Percentiles rank a stretch among this genome's conserved stretches.
Conservation (phyloP, 2,329 filamentous ascomycete genomes). For the Neopestalotiopsis sp. region DNA sequence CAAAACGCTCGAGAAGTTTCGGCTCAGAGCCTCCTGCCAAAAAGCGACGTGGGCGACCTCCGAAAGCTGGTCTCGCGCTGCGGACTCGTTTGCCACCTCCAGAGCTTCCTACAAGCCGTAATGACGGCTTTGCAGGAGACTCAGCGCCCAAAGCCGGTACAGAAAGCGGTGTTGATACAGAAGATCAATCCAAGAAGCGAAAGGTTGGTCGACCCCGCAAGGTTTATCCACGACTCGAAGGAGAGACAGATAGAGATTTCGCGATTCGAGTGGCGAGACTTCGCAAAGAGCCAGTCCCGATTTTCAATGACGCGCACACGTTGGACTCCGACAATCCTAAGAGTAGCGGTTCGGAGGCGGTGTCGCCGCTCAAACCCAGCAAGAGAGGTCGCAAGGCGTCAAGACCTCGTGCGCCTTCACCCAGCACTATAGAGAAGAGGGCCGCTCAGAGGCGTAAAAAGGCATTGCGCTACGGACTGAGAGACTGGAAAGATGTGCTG, state of each 20-base stretch:
- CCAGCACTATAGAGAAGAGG: neutral
- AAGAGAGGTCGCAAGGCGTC: neutral
- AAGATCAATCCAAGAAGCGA: conserved; percentile 20
- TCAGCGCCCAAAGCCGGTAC: neutral
- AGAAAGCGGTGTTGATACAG: neutral
- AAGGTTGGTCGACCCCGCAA: conserved; percentile 48
- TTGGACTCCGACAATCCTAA: conserved; percentile 2
- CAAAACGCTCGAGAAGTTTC: conserved; percentile 12
- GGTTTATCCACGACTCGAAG: conserved; percentile 43
- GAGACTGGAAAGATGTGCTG: conserved; percentile 87
- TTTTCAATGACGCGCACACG: conserved; percentile 26
- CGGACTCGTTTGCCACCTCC: conserved; percentile 4
- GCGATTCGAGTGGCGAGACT: conserved; percentile 51
- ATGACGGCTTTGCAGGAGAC: neutral
- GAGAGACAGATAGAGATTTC: conserved; percentile 54
- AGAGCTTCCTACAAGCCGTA: too few relatives aligned
- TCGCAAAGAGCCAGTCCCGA: conserved; percentile 40
- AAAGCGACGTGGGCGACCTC: conserved; percentile 25
- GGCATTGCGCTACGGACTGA: conserved; percentile 41
- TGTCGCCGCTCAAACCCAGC: neutral
- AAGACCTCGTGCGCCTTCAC: conserved; percentile 7
- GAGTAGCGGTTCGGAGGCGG: conserved; percentile 5
- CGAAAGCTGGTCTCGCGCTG: conserved; percentile 20
- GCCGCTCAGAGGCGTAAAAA: conserved; percentile 20
- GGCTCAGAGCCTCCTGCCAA: conserved; percentile 21